phyloP scores from a whole-genome alignment of 768 basidiomycete species.

The Leccinum disarticulatum region DNA sequence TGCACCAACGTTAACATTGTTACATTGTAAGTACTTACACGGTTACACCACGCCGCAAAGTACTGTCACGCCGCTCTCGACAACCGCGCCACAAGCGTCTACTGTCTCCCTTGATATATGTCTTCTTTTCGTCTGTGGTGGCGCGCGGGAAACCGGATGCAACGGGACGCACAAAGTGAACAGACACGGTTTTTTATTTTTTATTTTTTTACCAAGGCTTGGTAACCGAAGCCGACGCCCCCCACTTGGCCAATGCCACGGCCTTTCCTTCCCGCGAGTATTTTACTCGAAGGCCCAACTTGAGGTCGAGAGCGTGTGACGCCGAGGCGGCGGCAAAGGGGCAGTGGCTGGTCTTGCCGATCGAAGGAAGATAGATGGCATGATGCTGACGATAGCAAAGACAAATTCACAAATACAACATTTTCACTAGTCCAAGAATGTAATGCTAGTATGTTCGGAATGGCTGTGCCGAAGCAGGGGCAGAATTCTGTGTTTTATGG shows the following conservation, averaged over 20 bases:
- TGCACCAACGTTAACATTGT: no score
- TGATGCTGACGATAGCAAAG: conserved; percentile 7
- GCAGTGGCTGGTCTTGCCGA: conserved; percentile 5
- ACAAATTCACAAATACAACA: neutral
- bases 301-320: neutral
- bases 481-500: conserved; percentile 1
- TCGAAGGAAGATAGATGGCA: conserved; percentile 9
- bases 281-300: conserved; percentile 8
- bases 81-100: neutral
- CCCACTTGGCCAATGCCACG: neutral
- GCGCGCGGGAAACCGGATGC: neutral
- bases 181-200: neutral
- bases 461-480: conserved; percentile 16
- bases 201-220: neutral
- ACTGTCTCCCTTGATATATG: neutral
- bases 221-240: neutral
- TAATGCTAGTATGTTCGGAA: conserved; percentile 1
- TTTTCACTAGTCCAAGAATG: neutral
- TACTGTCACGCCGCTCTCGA: neutral
- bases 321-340: neutral
- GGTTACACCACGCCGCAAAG: neutral
- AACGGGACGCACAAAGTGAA: conserved; percentile 3
- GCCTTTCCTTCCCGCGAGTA: conserved; percentile 20
- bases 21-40: no score
- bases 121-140: neutral